Base-by-base conservation (phyloP, 345 rosid genomes). In the Physaria fendleri region DNA sequence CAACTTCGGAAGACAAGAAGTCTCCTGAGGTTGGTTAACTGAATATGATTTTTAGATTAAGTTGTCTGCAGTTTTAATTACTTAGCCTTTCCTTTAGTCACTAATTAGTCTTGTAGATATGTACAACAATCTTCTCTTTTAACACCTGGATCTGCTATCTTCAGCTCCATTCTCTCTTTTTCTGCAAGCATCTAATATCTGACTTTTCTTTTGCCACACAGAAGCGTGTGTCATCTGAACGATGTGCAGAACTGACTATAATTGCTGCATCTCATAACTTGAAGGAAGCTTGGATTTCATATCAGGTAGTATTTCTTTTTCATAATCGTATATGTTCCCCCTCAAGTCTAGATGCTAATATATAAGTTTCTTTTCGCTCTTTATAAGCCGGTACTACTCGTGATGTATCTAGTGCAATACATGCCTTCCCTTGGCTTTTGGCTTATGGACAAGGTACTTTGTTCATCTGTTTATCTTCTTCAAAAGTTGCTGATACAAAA, bases 231-330 rank as follows among this genome's bases (percentile, higher is more conserved):
- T 79, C 98, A 45, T 78, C 96, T 27, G 82, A 81, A 69, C 79
- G 95, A 63, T 92, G 96, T 68, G 98, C 79, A 23, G 95, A 86
- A 66, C 78, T 92, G 66, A 81, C 85, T 48, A 81, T 92, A 28
- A 77, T 88, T 48, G 96, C 95, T 37, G 88, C 85, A 15, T 71
- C 88, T 46, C 96, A 84, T 67, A 78, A 81, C 66, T 73, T 92
- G 62, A 92, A 92, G 71, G 98, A 92, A 81, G 98, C 62, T 51
- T 92, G 98, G 98, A 86, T 92, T 70, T 92, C 98, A 62, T 48
- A 75, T 77, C 98, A 92, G 95, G n/a, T n/a, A n/a, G 98, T 88
- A 66, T 48, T 45, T 64, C 57, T 54, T 23, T 52, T 18, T 39
- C 37, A 13, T 44, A 53, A 34, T 55, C 5, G 8, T 14, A 16